Evolutionary conservation across 2,329 filamentous ascomycete species (phyloP), one percentile per base, ranked within the genome.

Genomic region (Calcarisporium arbuscula): DNA sequence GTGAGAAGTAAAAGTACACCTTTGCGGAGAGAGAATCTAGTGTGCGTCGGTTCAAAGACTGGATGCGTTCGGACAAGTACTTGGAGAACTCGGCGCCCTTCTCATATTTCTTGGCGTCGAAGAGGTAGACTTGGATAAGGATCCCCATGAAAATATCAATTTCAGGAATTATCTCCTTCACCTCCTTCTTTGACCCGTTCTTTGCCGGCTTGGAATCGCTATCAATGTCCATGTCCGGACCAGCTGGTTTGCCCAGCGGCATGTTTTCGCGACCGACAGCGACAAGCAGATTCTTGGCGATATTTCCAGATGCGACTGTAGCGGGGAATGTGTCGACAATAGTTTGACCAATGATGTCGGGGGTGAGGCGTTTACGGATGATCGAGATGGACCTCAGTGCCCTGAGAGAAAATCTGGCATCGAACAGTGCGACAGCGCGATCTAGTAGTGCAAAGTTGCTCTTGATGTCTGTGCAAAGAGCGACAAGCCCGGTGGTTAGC

Each of bases 1-100:
- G 72, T 17, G 87, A 87, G 65, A 87, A 95, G 72, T 98, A 98
- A 65, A 95, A 96, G 73, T 95, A 98, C 44, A 90, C 88, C 63
- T 94, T 94, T 46, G 90, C 88, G 39, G 89, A 85, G 39, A 98
- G 77, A 32, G 89, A 88, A 61, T 98, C 92, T 43, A 98, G 70
- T 17, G 92, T 96, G 50, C 92, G 82, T 43, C 92, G 84, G 70
- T 98, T 98, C 57, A 94, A 73, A 34, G 80, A 74, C 53, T 94
- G 87, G 58, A 96, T 82, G 56, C 83, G 82, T 55, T 90, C 85
- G 33, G 88, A 80, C 35, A 98, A 73, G 50, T 80, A 78, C 47
- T 78, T 77, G 19, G 92, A 96, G 64, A 96, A 94, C 40, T 85
- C 74, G 45, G 81, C 80, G 35, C 92, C 92, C 43, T 77, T 77